Conservation (phyloP, 768 basidiomycete genomes). For the Russula vinacea region DNA sequence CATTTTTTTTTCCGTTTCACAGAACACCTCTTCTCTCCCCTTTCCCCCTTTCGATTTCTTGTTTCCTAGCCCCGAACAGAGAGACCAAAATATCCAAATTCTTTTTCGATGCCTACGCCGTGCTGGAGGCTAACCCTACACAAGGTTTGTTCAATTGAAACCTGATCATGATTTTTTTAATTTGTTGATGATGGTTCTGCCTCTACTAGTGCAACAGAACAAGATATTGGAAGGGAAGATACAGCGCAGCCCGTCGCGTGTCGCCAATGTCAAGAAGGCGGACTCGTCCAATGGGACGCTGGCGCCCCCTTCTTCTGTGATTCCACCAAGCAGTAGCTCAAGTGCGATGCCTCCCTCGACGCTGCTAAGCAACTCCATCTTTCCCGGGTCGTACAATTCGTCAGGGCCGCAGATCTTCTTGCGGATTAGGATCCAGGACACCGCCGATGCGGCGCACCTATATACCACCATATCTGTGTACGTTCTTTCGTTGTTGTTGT, state of each 20-base stretch:
- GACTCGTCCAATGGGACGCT: slow-evolving; percentile 42
- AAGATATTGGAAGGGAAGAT: slow-evolving; percentile 75
- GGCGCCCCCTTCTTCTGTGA: slow-evolving; percentile 31
- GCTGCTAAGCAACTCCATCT: slow-evolving; percentile 35
- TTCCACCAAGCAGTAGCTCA: slow-evolving; percentile 28
- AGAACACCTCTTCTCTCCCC: background rate
- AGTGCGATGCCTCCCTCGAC: slow-evolving; percentile 34
- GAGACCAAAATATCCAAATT: slow-evolving; percentile 84
- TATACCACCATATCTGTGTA: slow-evolving; percentile 91
- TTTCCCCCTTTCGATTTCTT: background rate
- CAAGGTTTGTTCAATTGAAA: slow-evolving; percentile 52
- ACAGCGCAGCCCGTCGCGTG: slow-evolving; percentile 73
- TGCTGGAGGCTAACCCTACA: slow-evolving; percentile 67
- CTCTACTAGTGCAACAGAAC: slow-evolving; percentile 66
- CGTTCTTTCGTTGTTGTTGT: no score
- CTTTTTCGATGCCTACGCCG: slow-evolving; percentile 84
- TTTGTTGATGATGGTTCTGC: background rate
- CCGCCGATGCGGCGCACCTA: slow-evolving; percentile 78
- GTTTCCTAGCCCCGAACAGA: slow-evolving; percentile 80
- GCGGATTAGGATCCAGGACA: slow-evolving; percentile 75
- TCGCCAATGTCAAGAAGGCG: slow-evolving; percentile 56
- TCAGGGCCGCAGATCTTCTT: slow-evolving; percentile 82
- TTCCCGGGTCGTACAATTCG: slow-evolving; percentile 68
- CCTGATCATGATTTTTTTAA: background rate
- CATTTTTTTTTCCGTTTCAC: background rate